Evolutionary conservation across 148 eudicot species (phyloP), one percentile per base, ranked within the genome.

Genomic region (Fagopyrum esculentum): DNA sequence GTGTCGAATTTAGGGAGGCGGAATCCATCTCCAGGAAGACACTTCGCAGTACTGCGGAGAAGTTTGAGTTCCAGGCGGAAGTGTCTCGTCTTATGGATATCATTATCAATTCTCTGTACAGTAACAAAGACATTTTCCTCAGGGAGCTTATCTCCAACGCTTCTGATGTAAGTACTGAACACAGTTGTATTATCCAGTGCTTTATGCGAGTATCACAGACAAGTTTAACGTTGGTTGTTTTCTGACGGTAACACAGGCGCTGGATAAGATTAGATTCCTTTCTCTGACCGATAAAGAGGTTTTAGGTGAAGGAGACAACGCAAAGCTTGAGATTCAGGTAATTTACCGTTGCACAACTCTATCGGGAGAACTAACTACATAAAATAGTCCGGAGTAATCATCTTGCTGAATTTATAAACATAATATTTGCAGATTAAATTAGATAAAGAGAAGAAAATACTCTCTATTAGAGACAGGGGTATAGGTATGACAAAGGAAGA

Each of bases 71-170:
- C 76, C 98, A 94, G 85, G 98, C 98, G 76, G 98, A 94, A 84
- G 98, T 94, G 73, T 94, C 98, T 79, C 92, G 98, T 85, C 98
- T 94, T 75, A 94, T 94, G 97, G 98, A 94, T 77, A 94, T 94
- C 73, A 84, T 94, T 76, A 92, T 94, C 79, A 94, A 94, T 84
- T 94, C 98, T 43, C 92, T 94, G 69, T 94, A 94, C 85, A 94
- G 98, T 81, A 94, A 94, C 85, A 94, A 94, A 75, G 98, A 94
- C 80, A 94, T 94, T 59, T 94, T 92, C 90, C 83, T 94, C 81
- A 90, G 98, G 78, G 98, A 94, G 78, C 86, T 94, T 73, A 94
- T 94, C 80, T 94, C 98, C 80, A 94, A 94, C 90, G 98, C 98
- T 55, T 94, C 98, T 22, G 98, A 94, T 85, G 98, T 94, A 83